Percentiles rank a stretch among this genome's conserved stretches.
These are phyloP conservation scores for Trichoderma sp. DNA, from an alignment of 2,329 filamentous ascomycete species.

Conservation along the genomic window DNA sequence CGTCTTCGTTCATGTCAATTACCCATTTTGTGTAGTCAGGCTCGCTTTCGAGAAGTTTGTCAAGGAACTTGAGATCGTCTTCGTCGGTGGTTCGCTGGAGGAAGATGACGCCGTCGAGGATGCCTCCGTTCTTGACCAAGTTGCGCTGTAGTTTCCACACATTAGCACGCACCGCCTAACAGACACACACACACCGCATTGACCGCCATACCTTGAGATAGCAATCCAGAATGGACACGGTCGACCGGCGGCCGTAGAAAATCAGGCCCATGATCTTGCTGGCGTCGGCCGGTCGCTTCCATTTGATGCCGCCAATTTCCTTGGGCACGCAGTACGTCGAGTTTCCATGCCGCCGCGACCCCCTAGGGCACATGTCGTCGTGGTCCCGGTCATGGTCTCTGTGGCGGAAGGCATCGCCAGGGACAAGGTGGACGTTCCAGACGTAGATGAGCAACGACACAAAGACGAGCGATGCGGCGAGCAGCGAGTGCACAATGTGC, in stretches of 20 bases:
- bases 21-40: slow-evolving; percentile 38
- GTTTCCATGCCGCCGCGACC: slow-evolving; percentile 5
- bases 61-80: slow-evolving; percentile 39
- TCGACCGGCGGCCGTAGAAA: slow-evolving; percentile 44
- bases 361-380: slow-evolving; percentile 8
- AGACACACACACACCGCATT: background rate
- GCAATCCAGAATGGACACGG: slow-evolving; percentile 46
- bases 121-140: slow-evolving; percentile 42
- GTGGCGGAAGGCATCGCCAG: slow-evolving; percentile 4
- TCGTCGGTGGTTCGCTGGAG: slow-evolving; percentile 41
- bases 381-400: background rate
- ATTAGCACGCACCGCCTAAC: slow-evolving; percentile 2
- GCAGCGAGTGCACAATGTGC: slow-evolving; percentile 15
- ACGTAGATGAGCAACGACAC: slow-evolving; percentile 17
- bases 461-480: slow-evolving; percentile 10
- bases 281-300: slow-evolving; percentile 16
- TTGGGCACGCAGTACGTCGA: slow-evolving; percentile 3
- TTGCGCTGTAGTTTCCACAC: slow-evolving; percentile 34
- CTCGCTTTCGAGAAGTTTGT: slow-evolving; percentile 37
- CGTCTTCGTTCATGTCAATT: slow-evolving; percentile 34
- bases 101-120: slow-evolving; percentile 45
- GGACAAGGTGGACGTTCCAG: slow-evolving; percentile 16
- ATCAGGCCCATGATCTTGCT: slow-evolving; percentile 44
- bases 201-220: slow-evolving; percentile 38
- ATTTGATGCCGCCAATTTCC: slow-evolving; percentile 7